Base-by-base conservation (phyloP, 228 moss, liverwort and hornwort genomes). In the Sphagnum fallax region DNA sequence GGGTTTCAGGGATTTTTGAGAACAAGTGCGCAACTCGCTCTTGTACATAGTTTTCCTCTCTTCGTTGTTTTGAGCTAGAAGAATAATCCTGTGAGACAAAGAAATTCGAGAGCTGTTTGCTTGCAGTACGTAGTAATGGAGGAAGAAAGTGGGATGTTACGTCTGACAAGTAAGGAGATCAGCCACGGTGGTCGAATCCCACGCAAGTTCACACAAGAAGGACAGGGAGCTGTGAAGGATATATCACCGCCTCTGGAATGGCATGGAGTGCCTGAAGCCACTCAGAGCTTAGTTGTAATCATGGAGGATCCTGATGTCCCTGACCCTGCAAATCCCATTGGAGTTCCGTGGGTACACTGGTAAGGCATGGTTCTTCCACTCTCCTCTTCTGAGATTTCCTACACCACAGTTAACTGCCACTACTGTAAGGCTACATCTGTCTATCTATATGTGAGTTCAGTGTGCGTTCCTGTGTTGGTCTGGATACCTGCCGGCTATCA, bases 241-340 rank as follows among this genome's bases (percentile, higher is more conserved):
- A 61, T 91, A 5, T 90, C 97, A 16, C 91, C 93, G 6, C 93
- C 93, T n/a, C 51, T 97, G 67, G 80, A 91, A 18, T 97, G 91
- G 91, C 68, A 93, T 63, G 81, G 82, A 49, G 87, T 93, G 8
- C 93, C 97, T 0, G 91, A 97, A 62, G 91, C 51, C 7, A 81
- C 97, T 4, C 84, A 53, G 52, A 77, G 75, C 65, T 68, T 97
- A 69, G 93, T 82, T 3, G 8, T 97, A 50, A 79, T 97, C 7
- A 82, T 88, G 73, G 97, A 97, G 69, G 89, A 93, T 52, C 76
- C 87, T 0, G 79, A 80, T 10, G 85, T 82, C 6, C 89, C 91
- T 5, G 93, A 87, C 49, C 79, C 82, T 5, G 75, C 80, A 2
- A 16, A 81, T 5, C 85, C 85, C 15, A 67, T 75, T 8, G 78